Percentiles rank a stretch among this genome's conserved stretches.
phyloP scores from a whole-genome alignment of 75 land plant genomes.

The Ceratopteris richardii region DNA sequence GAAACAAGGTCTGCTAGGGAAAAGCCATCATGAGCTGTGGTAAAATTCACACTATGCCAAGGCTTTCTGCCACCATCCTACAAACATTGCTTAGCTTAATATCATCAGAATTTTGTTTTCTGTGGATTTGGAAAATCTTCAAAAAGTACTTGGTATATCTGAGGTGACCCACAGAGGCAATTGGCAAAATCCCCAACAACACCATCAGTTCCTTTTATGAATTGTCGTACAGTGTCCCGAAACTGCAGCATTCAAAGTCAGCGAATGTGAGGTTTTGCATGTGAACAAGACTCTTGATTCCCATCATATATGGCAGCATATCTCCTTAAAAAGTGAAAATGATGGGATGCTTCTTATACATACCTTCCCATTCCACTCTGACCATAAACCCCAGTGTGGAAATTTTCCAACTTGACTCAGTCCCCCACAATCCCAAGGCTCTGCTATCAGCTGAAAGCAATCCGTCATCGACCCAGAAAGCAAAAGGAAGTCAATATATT shows the following conservation, averaged over 20 bases:
- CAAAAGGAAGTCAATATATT: too few species aligned
- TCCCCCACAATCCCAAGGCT: constrained; percentile 98
- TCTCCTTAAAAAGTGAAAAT: too few species aligned
- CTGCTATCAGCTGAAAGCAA: constrained; percentile 82
- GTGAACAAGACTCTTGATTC: too few species aligned
- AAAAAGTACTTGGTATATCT: constrained; percentile 66
- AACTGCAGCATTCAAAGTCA: constrained; percentile 39
- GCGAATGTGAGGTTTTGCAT: too few species aligned
- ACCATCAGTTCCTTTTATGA: constrained; percentile 95
- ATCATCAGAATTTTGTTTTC: background rate
- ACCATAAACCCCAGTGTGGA: constrained; percentile 97
- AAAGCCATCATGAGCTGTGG: constrained; percentile 98
- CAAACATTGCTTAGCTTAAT: background rate
- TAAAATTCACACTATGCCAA: constrained; percentile 94
- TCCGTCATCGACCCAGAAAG: too few species aligned
- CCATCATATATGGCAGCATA: too few species aligned
- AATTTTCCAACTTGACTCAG: constrained; percentile 98
- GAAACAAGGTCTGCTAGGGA: constrained; percentile 83
- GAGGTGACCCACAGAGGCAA: constrained; percentile 93
- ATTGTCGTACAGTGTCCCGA: constrained; percentile 84
- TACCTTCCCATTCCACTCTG: constrained; percentile 99
- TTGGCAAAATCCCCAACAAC: constrained; percentile 93
- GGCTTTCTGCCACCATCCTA: constrained; percentile 96
- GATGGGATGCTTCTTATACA: too few species aligned
- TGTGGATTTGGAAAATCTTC: too few species aligned